Evolutionary conservation across 208 protist genomes (phyloP).

Genomic region (Wallacemonas sp.): DNA sequence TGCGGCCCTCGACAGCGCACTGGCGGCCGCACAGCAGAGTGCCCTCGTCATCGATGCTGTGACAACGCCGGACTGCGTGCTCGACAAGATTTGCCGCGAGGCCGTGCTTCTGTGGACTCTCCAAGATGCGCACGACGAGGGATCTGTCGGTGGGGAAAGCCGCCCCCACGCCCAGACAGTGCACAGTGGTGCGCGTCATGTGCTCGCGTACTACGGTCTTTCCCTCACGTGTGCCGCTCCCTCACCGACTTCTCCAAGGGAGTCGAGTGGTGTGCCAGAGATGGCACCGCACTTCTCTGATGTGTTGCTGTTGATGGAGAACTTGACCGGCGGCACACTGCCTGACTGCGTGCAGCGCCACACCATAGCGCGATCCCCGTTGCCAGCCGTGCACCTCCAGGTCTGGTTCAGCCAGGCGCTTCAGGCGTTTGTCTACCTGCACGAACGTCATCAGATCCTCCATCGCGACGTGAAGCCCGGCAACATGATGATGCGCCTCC

Average conservation of each 20-base stretch:
- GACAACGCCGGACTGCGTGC: neutral
- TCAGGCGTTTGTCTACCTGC: conserved; percentile 32
- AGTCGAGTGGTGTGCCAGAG: neutral
- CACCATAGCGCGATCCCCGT: neutral
- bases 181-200: neutral
- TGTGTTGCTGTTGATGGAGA: conserved; percentile 27
- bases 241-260: neutral
- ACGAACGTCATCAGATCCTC: conserved; percentile 24
- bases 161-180: neutral
- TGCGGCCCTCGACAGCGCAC: neutral
- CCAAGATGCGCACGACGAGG: neutral
- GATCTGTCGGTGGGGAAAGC: conserved; percentile 11
- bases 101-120: neutral
- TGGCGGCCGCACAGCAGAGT: neutral
- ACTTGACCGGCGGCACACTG: conserved; percentile 27
- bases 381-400: conserved; percentile 28
- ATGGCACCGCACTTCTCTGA: too few relatives aligned
- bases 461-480: conserved; percentile 48
- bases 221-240: neutral
- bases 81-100: neutral
- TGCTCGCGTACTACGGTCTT: conserved; percentile 22
- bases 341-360: conserved; percentile 8
- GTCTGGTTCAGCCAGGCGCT: conserved; percentile 29
- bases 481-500: conserved; percentile 31
- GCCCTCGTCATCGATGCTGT: neutral